Base-by-base conservation (phyloP, 2,329 filamentous ascomycete species). In the Fusarium sp. region DNA sequence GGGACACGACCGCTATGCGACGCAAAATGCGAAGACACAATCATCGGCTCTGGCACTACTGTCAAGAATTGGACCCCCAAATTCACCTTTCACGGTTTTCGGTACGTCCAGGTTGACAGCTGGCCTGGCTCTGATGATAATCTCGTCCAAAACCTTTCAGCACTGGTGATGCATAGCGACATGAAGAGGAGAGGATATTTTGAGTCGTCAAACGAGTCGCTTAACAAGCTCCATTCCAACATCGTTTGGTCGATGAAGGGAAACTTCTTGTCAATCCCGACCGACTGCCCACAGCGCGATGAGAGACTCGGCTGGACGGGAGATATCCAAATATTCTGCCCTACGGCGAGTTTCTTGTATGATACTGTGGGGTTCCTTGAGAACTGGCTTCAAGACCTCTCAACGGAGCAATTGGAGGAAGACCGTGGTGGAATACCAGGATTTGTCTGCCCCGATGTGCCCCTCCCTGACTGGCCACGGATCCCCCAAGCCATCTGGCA, bases 21-120 rank as follows among this genome's bases (percentile, higher is more conserved):
- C 7, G 67, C 69, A 2, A 47, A 35, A 5, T 43, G 35, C 0
- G 37, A 6, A 2, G 71, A 73, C 3, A 32, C 3, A 1, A 35
- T 70, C 4, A 61, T 27, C 9, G 35, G 56, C 4, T n/a, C 25
- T 4, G 62, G 54, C 0, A 5, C 30, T 1, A 20, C 27, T 0
- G 15, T 50, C 0, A 20, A 25, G 4, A 17, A 25, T 6, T 88
- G 84, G 83, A 73, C 82, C 8, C 86, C 87, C 0, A 78, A 80
- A 0, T 87, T 88, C 72, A 88, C 87, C 0, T 89, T 86, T 66
- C 87, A 89, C 73, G 87, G 87, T 0, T 89, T 89, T 69, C 83
- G 87, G 9, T 89, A 87, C 68, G 83, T 85, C 7, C 82, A 88
- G 68, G 72, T 88, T 3, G 78, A 83, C 1, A 84, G 84, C 11